Percentiles rank a stretch among this genome's conserved stretches.
Evolutionary conservation across 441 rosid genomes (phyloP).

Genomic region (Corymbia calophylla): DNA sequence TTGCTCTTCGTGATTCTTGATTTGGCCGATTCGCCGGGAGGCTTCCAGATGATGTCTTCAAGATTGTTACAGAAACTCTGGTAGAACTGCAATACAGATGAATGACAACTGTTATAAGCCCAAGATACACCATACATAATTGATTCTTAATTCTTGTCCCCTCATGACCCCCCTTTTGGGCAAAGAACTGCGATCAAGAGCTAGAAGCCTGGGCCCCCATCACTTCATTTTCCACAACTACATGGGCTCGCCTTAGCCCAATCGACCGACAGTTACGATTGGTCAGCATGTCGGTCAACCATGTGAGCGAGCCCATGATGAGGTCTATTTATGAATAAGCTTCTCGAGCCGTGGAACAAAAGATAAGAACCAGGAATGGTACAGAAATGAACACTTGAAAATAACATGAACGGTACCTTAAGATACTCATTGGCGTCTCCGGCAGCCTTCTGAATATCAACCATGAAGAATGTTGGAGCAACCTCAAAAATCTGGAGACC

Average conservation of each 20-base stretch:
- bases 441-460: slow-evolving; percentile 76
- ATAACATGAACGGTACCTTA: slow-evolving; percentile 33
- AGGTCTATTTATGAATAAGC: not conserved
- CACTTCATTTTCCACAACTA: not conserved
- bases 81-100: slow-evolving; percentile 58
- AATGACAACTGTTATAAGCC: not conserved
- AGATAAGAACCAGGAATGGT: not conserved
- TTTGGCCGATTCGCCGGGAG: slow-evolving; percentile 51
- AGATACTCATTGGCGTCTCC: slow-evolving; percentile 82
- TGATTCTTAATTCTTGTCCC: not conserved
- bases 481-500: slow-evolving; percentile 73
- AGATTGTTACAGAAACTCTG: slow-evolving; percentile 73
- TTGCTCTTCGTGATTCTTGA: slow-evolving; percentile 46
- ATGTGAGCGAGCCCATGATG: not conserved
- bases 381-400: not conserved
- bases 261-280: not conserved
- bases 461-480: slow-evolving; percentile 84
- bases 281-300: not conserved
- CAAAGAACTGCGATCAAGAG: not conserved
- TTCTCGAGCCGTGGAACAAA: not conserved
- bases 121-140: not conserved
- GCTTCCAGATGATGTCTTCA: slow-evolving; percentile 91
- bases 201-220: not conserved
- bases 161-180: not conserved
- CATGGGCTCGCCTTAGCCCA: not conserved